phyloP scores from a whole-genome alignment of 345 rosid genomes.

The Boechera retrofracta region DNA sequence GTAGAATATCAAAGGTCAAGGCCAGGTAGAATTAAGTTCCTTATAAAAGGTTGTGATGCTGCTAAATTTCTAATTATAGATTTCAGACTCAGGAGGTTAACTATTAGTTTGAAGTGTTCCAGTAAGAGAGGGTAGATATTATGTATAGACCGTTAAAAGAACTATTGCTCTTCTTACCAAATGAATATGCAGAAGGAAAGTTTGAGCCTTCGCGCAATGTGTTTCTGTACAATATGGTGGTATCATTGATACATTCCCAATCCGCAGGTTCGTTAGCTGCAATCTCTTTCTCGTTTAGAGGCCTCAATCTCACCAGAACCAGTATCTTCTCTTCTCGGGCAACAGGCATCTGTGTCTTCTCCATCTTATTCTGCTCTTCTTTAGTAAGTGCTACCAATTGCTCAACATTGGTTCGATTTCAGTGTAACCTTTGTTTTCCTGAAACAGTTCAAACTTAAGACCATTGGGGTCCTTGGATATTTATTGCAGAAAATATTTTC shows the following conservation, averaged over 20 bases:
- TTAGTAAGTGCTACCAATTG: constrained; percentile 66
- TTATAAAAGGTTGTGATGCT: constrained; percentile 8
- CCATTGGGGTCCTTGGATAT: constrained; percentile 20
- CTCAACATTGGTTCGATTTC: constrained; percentile 27
- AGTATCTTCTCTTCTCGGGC: constrained; percentile 87
- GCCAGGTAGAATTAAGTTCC: constrained; percentile 13
- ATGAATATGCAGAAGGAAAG: constrained; percentile 76
- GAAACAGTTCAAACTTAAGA: constrained; percentile 19
- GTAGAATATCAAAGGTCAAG: constrained; percentile 18
- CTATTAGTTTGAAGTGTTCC: constrained; percentile 1
- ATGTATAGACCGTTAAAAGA: background rate
- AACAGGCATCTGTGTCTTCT: constrained; percentile 58
- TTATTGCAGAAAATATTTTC: background rate
- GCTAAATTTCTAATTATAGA: constrained; percentile 2
- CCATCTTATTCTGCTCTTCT: constrained; percentile 67
- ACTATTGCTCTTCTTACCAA: constrained; percentile 58
- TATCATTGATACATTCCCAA: constrained; percentile 96
- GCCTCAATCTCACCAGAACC: constrained; percentile 89
- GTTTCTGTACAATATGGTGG: constrained; percentile 83
- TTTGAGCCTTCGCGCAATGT: constrained; percentile 93
- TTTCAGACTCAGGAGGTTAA: background rate
- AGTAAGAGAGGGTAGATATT: background rate
- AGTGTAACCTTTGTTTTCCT: constrained; percentile 6
- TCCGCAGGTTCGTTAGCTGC: constrained; percentile 71
- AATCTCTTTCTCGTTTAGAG: constrained; percentile 82